Conservation (phyloP, 2,329 filamentous ascomycete species). For the Pyricularia pennisetigena region DNA sequence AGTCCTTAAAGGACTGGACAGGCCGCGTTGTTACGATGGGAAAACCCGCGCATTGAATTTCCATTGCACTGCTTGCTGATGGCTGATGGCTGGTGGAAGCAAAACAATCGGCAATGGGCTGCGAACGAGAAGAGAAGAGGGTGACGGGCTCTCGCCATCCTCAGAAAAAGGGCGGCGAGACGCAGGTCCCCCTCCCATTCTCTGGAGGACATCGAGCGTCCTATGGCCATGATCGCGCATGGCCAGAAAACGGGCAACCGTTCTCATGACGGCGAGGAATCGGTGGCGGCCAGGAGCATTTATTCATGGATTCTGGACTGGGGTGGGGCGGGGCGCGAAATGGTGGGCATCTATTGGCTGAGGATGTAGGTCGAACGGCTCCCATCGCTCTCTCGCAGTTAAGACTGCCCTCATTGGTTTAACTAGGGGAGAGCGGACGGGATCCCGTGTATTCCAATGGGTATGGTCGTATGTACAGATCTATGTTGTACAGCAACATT, state of each 20-base stretch:
- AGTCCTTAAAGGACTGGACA: neutral
- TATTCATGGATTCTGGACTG: neutral
- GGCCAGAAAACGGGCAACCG: neutral
- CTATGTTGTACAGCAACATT: too few relatives aligned
- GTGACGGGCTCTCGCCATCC: neutral
- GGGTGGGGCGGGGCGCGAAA: neutral
- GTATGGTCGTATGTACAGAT: too few relatives aligned
- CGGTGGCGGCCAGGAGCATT: neutral
- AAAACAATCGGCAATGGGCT: neutral
- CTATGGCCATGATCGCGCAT: neutral
- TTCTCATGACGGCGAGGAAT: neutral
- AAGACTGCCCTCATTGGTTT: too few relatives aligned
- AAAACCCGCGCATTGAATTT: neutral
- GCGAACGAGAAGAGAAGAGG: neutral
- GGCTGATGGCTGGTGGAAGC: neutral
- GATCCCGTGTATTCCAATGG: too few relatives aligned
- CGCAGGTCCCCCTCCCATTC: neutral
- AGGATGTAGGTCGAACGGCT: neutral
- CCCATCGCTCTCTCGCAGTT: neutral
- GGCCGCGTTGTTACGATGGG: neutral
- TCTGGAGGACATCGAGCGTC: neutral
- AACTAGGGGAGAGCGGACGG: too few relatives aligned
- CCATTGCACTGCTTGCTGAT: neutral
- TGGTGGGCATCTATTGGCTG: neutral
- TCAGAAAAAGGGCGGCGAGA: neutral